A percentile compares a stretch with the other conserved stretches of the same genome.
Evolutionary conservation across 83 land plant species (phyloP).

Genomic region (Picea mariana): DNA sequence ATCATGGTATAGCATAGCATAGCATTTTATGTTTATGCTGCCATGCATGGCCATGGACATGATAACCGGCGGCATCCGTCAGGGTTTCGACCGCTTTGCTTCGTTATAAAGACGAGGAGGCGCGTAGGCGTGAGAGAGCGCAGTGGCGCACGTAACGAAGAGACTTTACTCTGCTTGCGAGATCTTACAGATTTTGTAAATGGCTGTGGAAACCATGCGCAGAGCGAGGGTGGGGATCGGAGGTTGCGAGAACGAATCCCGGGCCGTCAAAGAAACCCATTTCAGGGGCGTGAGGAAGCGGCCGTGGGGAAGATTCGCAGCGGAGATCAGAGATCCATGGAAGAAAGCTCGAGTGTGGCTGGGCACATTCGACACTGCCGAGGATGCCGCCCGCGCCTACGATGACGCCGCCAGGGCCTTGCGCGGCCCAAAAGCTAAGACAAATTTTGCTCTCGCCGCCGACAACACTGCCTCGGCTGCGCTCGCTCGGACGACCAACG

Average conservation of each 20-base stretch:
- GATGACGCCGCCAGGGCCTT: constrained; percentile 11
- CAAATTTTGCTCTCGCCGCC: constrained; percentile 6
- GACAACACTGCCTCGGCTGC: background rate
- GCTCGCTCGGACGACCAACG: background rate
- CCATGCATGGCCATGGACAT: background rate
- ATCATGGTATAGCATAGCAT: too few species aligned
- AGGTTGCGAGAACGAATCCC: background rate
- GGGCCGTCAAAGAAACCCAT: constrained; percentile 10
- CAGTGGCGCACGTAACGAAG: too few species aligned
- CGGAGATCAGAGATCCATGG: constrained; percentile 17
- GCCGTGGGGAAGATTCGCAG: constrained; percentile 20
- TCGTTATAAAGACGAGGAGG: background rate
- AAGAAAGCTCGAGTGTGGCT: constrained; percentile 18
- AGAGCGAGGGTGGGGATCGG: background rate
- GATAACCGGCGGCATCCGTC: background rate
- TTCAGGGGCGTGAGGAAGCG: constrained; percentile 21
- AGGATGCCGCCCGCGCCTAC: constrained; percentile 9
- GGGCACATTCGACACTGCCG: constrained; percentile 10
- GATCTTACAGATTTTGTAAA: background rate
- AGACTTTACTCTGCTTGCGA: too few species aligned
- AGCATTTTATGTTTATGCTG: background rate
- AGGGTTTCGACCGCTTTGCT: background rate
- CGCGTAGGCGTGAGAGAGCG: background rate
- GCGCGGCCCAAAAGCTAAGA: constrained; percentile 20
- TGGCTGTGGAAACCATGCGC: constrained; percentile 10